Conservation (phyloP, 2,329 filamentous ascomycete genomes). For the Tolypocladium nubicola region DNA sequence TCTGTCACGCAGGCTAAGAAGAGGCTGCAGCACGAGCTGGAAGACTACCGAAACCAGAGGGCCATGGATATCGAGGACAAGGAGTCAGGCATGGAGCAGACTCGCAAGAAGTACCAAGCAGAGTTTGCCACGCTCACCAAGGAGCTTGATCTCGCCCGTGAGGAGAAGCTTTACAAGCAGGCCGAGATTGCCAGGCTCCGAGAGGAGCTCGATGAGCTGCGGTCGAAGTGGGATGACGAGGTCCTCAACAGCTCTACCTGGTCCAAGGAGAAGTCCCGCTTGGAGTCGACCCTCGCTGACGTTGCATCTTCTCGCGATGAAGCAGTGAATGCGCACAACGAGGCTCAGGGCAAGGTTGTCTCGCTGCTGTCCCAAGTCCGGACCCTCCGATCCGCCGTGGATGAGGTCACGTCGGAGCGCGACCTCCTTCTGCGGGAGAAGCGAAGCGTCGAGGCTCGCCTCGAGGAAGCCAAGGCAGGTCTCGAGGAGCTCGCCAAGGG, state of each 20-base stretch:
- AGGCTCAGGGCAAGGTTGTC: conserved; percentile 88
- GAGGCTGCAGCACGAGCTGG: conserved; percentile 89
- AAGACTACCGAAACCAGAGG: conserved; percentile 90
- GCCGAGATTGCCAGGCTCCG: conserved; percentile 78
- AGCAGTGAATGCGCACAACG: conserved; percentile 84
- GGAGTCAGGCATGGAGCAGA: conserved; percentile 92
- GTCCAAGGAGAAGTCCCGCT: conserved; percentile 92
- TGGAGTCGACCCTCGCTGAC: conserved; percentile 83
- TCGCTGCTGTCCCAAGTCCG: conserved; percentile 84
- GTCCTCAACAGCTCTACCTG: conserved; percentile 95
- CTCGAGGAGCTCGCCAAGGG: conserved; percentile 81
- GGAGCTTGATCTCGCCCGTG: conserved; percentile 86
- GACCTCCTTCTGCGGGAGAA: conserved; percentile 83
- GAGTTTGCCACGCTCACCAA: conserved; percentile 84
- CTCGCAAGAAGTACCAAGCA: conserved; percentile 90
- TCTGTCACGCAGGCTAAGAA: conserved; percentile 82
- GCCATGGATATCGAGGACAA: conserved; percentile 97
- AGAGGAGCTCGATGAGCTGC: conserved; percentile 91
- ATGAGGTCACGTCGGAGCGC: conserved; percentile 77
- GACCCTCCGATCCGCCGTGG: conserved; percentile 68
- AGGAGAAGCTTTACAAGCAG: conserved; percentile 78
- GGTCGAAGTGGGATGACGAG: conserved; percentile 97
- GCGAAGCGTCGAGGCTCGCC: conserved; percentile 71
- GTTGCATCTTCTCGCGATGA: conserved; percentile 88
- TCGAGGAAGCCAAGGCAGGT: conserved; percentile 78